Conservation (phyloP, 257 asterid genomes). For the Linaria vulgaris region DNA sequence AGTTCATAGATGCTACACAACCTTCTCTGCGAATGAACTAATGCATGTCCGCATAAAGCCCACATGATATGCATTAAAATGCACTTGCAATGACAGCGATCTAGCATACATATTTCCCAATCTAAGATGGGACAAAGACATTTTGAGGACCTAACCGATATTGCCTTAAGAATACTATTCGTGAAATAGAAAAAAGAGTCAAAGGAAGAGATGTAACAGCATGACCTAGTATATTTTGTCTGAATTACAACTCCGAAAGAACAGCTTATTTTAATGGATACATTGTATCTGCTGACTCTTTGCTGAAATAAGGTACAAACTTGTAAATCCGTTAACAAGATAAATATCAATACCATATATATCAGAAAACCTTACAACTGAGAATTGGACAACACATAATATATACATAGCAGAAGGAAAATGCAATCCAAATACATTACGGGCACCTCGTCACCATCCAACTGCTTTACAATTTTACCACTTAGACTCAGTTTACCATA, state of each 20-base stretch:
- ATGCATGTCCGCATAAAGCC: too few relatives aligned
- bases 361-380: background rate
- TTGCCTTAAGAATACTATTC: background rate
- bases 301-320: background rate
- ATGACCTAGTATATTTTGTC: background rate
- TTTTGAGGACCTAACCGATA: too few relatives aligned
- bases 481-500: background rate
- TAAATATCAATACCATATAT: background rate
- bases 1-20: too few relatives aligned
- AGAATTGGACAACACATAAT: conserved; percentile 11
- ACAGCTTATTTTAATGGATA: background rate
- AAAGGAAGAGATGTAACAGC: background rate
- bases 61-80: too few relatives aligned
- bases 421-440: background rate
- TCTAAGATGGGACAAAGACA: too few relatives aligned
- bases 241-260: background rate
- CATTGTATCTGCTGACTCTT: background rate
- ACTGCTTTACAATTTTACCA: conserved; percentile 11
- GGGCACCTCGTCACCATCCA: conserved; percentile 1
- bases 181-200: background rate
- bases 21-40: too few relatives aligned
- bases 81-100: too few relatives aligned
- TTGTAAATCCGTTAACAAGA: conserved; percentile 10
- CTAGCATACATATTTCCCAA: too few relatives aligned
- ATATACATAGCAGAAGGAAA: conserved; percentile 24